Conservation (phyloP, 305 asterid genomes). For the Rubia peregrina region DNA sequence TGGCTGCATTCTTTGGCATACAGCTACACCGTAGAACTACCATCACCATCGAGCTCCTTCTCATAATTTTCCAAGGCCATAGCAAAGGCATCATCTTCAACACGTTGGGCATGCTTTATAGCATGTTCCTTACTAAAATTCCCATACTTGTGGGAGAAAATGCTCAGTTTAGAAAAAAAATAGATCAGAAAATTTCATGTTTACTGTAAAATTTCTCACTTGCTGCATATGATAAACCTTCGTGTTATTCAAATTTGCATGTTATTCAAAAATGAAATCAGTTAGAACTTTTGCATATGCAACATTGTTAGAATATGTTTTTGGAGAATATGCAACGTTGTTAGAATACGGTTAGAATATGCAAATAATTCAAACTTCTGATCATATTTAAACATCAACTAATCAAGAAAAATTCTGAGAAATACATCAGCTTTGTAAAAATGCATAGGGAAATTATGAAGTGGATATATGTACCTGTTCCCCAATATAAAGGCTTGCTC, state of each 20-base stretch:
- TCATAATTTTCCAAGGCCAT: constrained; percentile 55
- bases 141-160: constrained; percentile 83
- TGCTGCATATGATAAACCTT: too few relatives aligned
- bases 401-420: background rate
- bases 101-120: constrained; percentile 45
- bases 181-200: too few relatives aligned
- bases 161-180: constrained; percentile 75
- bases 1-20: too few relatives aligned
- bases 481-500: constrained; percentile 72
- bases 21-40: constrained; percentile 91
- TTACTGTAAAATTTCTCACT: too few relatives aligned
- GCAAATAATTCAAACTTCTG: background rate
- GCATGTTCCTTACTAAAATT: constrained; percentile 53
- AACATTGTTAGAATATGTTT: too few relatives aligned
- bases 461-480: constrained; percentile 54
- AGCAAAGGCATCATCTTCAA: constrained; percentile 70
- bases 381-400: background rate
- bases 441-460: background rate
- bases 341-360: too few relatives aligned
- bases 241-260: too few relatives aligned
- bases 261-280: too few relatives aligned
- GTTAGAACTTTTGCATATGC: too few relatives aligned
- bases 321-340: too few relatives aligned
- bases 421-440: background rate
- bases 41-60: constrained; percentile 91